Conservation (phyloP, 1,284 basidiomycete species). For the Austropuccinia psidii region DNA sequence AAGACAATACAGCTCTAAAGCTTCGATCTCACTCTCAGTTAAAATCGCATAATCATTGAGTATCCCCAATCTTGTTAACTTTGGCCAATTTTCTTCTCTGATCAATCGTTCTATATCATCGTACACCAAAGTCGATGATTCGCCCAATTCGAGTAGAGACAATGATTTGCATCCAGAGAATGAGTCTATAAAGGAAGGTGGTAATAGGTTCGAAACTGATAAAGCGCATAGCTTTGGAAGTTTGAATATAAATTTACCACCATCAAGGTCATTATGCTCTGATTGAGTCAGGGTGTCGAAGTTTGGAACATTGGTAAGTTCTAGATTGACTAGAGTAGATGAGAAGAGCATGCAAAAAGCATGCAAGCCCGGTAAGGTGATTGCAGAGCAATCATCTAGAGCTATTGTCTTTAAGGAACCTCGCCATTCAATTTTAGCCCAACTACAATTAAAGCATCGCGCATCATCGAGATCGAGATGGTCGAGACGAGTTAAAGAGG, state of each 20-base stretch:
- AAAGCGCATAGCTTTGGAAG: neutral
- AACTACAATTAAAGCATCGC: slow-evolving; percentile 6
- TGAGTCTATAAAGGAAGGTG: neutral
- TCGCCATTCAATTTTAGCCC: slow-evolving; percentile 3
- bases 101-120: neutral
- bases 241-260: neutral
- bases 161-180: neutral
- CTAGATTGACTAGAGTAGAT: neutral
- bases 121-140: neutral
- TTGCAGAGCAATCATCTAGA: neutral
- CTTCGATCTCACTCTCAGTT: neutral
- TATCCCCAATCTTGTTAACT: neutral
- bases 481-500: neutral
- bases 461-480: neutral
- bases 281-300: neutral
- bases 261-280: neutral
- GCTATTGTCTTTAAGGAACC: neutral
- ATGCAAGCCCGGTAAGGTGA: neutral
- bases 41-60: neutral
- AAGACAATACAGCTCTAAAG: slow-evolving; percentile 5
- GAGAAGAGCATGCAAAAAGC: neutral
- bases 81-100: neutral
- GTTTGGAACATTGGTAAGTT: neutral
- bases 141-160: neutral
- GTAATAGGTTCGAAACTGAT: slow-evolving; percentile 10